Evolutionary conservation across 176 grass and related monocot species (phyloP).

Genomic region (Carex kokanica): DNA sequence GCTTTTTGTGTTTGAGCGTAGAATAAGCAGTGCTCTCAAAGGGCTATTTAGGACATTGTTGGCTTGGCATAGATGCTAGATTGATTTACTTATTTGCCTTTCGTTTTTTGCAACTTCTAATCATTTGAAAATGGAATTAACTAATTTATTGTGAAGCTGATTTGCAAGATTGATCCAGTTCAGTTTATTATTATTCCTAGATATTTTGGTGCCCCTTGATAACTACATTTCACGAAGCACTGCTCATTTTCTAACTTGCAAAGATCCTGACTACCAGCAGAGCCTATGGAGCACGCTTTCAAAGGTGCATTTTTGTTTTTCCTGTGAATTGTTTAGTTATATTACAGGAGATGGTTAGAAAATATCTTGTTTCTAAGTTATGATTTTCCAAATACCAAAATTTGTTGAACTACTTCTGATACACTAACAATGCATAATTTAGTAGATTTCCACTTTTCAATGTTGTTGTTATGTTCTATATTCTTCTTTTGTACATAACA

Average conservation of each 20-base stretch:
- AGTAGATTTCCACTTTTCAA: not conserved
- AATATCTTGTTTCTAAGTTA: not conserved
- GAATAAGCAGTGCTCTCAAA: not conserved
- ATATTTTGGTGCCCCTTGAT: constrained; percentile 88
- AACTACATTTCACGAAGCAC: constrained; percentile 83
- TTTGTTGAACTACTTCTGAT: not conserved
- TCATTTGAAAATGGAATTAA: not conserved
- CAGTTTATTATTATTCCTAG: constrained; percentile 29
- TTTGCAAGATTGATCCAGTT: not conserved
- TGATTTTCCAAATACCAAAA: not conserved
- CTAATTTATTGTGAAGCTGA: not conserved
- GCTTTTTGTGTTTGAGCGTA: not conserved
- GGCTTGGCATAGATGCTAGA: not conserved
- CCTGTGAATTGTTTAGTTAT: not conserved
- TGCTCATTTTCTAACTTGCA: constrained; percentile 67
- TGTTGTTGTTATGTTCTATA: not conserved
- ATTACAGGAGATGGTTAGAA: not conserved
- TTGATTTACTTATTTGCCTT: not conserved
- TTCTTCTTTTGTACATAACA: not conserved
- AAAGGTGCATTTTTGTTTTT: constrained; percentile 44
- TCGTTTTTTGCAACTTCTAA: constrained; percentile 6
- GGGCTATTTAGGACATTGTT: not conserved
- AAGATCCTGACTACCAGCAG: constrained; percentile 86
- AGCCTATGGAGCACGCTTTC: constrained; percentile 76
- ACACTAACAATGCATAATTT: not conserved